Evolutionary conservation across 768 basidiomycete genomes (phyloP).

Genomic region (Trametes villosa): DNA sequence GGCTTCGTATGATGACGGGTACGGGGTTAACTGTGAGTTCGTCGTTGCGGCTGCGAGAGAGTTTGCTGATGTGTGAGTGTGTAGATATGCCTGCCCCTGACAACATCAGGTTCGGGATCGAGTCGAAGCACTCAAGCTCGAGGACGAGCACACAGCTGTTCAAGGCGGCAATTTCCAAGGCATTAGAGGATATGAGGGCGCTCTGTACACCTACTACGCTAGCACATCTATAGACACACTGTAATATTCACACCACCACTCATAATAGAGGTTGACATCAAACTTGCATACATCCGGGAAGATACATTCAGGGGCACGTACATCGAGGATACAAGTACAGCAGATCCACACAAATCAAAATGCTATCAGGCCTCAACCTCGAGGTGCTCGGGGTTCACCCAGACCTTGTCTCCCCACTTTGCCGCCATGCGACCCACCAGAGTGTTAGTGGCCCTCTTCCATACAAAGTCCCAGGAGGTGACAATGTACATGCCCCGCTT

Average conservation of each 20-base stretch:
- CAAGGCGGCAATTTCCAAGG: constrained; percentile 60
- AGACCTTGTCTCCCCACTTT: constrained; percentile 39
- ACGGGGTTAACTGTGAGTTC: constrained; percentile 89
- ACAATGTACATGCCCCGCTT: constrained; percentile 79
- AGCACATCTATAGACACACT: constrained; percentile 19
- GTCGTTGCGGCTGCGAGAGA: neutral
- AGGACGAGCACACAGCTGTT: constrained; percentile 74
- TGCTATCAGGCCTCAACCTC: constrained; percentile 38
- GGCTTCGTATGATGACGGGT: constrained; percentile 79
- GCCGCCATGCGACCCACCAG: constrained; percentile 47
- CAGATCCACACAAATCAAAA: neutral
- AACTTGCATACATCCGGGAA: neutral
- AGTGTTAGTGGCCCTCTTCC: constrained; percentile 49
- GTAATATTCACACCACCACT: neutral
- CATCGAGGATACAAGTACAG: neutral
- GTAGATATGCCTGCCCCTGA: constrained; percentile 81
- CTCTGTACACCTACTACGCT: constrained; percentile 21
- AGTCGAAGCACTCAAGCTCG: constrained; percentile 77
- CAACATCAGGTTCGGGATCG: constrained; percentile 90
- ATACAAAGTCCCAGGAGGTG: constrained; percentile 62
- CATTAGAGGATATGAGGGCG: constrained; percentile 69
- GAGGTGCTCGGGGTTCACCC: constrained; percentile 42
- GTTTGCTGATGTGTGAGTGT: neutral
- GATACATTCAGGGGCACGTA: neutral
- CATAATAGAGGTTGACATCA: too few relatives aligned